phyloP scores from a whole-genome alignment of 2,329 filamentous ascomycete genomes.

The Ophiobolus disseminans region DNA sequence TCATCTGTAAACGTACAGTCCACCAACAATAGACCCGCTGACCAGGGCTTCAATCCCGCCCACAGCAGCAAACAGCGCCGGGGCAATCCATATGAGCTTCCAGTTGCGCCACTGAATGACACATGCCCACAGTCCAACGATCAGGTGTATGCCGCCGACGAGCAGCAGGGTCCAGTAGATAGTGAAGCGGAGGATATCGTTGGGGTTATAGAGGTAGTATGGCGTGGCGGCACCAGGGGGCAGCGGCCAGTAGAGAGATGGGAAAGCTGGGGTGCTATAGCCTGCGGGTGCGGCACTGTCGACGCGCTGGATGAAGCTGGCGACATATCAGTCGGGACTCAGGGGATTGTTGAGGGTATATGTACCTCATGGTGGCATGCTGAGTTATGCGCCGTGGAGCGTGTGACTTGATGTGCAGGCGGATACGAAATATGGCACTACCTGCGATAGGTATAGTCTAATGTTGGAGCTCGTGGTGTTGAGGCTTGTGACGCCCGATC shows the following conservation, averaged over 20 bases:
- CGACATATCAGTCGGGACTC: neutral
- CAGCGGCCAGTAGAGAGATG: constrained; percentile 80
- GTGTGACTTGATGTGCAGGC: too few species aligned
- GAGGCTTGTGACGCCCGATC: constrained; percentile 20
- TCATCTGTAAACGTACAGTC: too few species aligned
- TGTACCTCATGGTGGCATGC: constrained; percentile 45
- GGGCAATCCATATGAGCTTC: constrained; percentile 72
- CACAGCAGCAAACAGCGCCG: constrained; percentile 72
- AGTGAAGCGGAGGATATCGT: constrained; percentile 87
- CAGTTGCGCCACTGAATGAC: constrained; percentile 69
- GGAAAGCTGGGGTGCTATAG: constrained; percentile 76
- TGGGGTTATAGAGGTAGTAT: constrained; percentile 73
- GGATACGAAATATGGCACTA: neutral
- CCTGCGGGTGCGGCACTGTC: constrained; percentile 58
- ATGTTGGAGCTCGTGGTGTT: neutral
- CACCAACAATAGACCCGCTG: constrained; percentile 80
- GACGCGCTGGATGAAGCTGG: constrained; percentile 54
- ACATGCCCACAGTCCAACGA: constrained; percentile 74
- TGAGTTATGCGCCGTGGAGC: too few species aligned
- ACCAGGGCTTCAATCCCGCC: constrained; percentile 79
- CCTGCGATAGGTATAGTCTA: neutral
- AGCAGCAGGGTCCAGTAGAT: constrained; percentile 84
- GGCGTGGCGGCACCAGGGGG: constrained; percentile 63
- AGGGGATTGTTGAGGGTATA: neutral
- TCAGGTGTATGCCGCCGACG: constrained; percentile 76